Evolutionary conservation across 352 stramenopile genomes (phyloP).

Genomic region (Phytophthora kernoviae): DNA sequence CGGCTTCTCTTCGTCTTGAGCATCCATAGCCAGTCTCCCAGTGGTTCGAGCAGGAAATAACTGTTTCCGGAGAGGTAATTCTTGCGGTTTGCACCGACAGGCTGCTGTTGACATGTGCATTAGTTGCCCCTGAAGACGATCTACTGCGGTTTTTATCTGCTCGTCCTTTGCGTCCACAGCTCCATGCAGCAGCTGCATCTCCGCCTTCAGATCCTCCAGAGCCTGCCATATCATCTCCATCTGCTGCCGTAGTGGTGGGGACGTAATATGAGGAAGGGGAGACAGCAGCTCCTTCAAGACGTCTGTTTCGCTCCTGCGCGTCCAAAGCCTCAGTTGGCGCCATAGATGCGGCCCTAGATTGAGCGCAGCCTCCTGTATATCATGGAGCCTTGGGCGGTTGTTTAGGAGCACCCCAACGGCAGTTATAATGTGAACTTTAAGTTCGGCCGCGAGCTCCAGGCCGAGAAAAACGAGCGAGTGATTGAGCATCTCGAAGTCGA

Average conservation of each 20-base stretch:
- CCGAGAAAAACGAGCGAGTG: slow-evolving; percentile 7
- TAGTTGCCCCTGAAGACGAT: slow-evolving; percentile 7
- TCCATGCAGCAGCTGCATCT: slow-evolving; percentile 29
- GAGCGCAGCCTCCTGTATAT: background rate
- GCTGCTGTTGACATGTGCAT: background rate
- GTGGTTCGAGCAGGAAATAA: no score
- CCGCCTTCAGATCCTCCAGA: slow-evolving; percentile 26
- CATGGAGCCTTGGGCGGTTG: background rate
- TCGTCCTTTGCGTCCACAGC: slow-evolving; percentile 8
- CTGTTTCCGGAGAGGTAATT: no score
- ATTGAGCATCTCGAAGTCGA: slow-evolving; percentile 26
- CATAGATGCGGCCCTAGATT: slow-evolving; percentile 1
- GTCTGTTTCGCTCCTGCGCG: background rate
- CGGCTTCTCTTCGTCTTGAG: no score
- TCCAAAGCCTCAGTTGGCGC: slow-evolving; percentile 4
- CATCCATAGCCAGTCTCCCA: no score
- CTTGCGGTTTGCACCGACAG: no score
- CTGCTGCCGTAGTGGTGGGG: slow-evolving; percentile 7
- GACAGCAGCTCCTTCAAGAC: slow-evolving; percentile 8
- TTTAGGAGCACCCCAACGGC: background rate
- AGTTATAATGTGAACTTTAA: slow-evolving; percentile 6
- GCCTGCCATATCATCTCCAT: slow-evolving; percentile 14
- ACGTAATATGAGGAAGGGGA: background rate
- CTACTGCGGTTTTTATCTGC: background rate
- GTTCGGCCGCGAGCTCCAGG: slow-evolving; percentile 10